Evolutionary conservation across 805 yeast species (phyloP), one percentile per base, ranked within the genome.

Genomic region (Wickerhamomyces xylosicus): DNA sequence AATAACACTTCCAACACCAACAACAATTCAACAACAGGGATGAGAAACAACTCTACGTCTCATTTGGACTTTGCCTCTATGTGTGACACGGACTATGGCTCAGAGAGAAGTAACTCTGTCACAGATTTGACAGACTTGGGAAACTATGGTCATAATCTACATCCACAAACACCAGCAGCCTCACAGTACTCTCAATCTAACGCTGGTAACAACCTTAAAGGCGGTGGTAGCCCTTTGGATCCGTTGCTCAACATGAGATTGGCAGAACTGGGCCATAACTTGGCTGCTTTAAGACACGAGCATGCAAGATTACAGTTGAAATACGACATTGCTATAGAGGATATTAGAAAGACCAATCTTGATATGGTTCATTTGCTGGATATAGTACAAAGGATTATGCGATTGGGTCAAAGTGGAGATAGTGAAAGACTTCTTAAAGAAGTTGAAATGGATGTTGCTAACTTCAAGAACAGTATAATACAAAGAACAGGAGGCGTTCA

Each of bases 361-460:
- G 85, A 78, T 47, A 61, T 74, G 57, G 68, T 76, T 3, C 65
- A 65, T 31, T 42, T 77, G 8, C 47, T 77, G 10, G 83, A 76
- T 18, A 49, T 69, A 36, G 52, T 69, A 32, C 71, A 67, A 37
- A 56, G 47, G 21, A 29, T 56, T 14, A 49, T 41, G 33, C 17
- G 15, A 15, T 4, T 5, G 6, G 5, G 11, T 8, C 19, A 16
- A 6, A 31, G 19, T 15, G 28, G 28, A 13, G 19, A 31, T 15
- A 19, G 15, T 4, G 17, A 31, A 8, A 31, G 19, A 15, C 33
- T 16, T 31, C 10, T 31, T 5, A 31, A 10, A 10, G 33, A 31
- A 5, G 17, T 31, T 5, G 33, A 31, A 8, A 8, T 8, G 9
- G 33, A 31, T 14, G 8, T 31, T 8, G 13, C 9, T 6, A 31